A percentile compares a stretch with the other conserved stretches of the same genome.
Conservation (phyloP, 2,329 filamentous ascomycete species). For the Tricladium varicosporioides region DNA sequence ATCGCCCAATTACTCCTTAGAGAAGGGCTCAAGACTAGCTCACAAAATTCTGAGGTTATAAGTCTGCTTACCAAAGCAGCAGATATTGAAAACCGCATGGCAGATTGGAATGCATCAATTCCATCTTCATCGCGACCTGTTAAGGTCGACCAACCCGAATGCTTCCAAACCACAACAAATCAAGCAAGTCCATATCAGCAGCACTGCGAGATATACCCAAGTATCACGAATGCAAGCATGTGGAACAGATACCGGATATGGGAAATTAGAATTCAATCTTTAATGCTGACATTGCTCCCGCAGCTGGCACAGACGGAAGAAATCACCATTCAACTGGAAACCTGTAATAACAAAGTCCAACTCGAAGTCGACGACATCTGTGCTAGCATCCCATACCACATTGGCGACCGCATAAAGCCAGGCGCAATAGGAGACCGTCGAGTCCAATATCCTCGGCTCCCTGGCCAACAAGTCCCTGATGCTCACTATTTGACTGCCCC, state of each 20-base stretch:
- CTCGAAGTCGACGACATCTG: constrained; percentile 11
- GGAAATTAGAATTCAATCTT: background rate
- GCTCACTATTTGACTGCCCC: constrained; percentile 9
- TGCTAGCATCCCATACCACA: constrained; percentile 9
- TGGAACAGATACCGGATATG: constrained; percentile 9
- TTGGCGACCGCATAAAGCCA: constrained; percentile 5
- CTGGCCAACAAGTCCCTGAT: background rate
- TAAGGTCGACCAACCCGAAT: background rate
- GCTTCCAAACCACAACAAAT: background rate
- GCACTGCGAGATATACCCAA: constrained; percentile 9
- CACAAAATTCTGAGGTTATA: background rate
- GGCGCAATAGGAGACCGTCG: constrained; percentile 4
- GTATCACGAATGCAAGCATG: background rate
- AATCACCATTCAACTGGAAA: background rate
- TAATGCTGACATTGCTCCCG: background rate
- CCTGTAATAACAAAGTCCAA: constrained; percentile 1
- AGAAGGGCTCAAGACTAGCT: background rate
- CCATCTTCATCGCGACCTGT: constrained; percentile 3
- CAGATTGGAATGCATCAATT: constrained; percentile 1
- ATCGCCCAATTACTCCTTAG: background rate
- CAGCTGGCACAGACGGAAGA: background rate
- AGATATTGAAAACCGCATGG: constrained; percentile 6
- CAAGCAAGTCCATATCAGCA: constrained; percentile 6
- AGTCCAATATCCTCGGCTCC: constrained; percentile 7
- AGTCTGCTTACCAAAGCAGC: background rate